Evolutionary conservation across 495 filamentous ascomycete genomes (phyloP).

Genomic region (Xylaria sp.): DNA sequence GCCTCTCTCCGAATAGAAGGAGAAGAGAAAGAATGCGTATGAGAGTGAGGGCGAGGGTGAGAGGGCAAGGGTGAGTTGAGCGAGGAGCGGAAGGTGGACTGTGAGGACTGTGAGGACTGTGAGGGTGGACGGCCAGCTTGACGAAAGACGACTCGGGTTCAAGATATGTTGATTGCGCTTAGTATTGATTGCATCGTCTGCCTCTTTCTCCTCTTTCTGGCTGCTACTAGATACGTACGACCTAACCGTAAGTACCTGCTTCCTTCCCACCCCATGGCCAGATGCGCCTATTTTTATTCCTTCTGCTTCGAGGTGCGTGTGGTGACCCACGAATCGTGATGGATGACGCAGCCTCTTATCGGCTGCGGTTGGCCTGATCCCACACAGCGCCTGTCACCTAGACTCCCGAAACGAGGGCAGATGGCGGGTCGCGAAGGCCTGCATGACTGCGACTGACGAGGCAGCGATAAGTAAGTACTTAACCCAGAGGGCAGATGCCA

Average conservation of each 20-base stretch:
- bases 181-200: constrained; percentile 20
- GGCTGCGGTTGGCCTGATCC: neutral
- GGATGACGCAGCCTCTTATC: constrained; percentile 14
- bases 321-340: constrained; percentile 18
- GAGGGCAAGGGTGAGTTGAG: neutral
- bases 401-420: neutral
- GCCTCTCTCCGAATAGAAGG: neutral
- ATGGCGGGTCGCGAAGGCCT: neutral
- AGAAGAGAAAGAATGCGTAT: neutral
- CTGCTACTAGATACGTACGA: constrained; percentile 20
- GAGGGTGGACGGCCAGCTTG: neutral
- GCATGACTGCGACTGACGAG: constrained; percentile 18
- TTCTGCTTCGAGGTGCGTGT: neutral
- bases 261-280: constrained; percentile 3
- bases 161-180: neutral
- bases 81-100: neutral
- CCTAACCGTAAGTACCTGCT: constrained; percentile 14
- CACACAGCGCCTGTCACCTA: constrained; percentile 3
- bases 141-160: neutral
- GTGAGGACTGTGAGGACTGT: neutral
- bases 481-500: too few relatives aligned
- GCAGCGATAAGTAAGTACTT: too few relatives aligned
- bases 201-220: constrained; percentile 15
- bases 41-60: neutral
- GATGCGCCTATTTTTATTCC: constrained; percentile 22